A percentile compares a stretch with the other conserved stretches of the same genome.
Conservation (phyloP, 805 yeast genomes). For the Candida manassasensis region DNA sequence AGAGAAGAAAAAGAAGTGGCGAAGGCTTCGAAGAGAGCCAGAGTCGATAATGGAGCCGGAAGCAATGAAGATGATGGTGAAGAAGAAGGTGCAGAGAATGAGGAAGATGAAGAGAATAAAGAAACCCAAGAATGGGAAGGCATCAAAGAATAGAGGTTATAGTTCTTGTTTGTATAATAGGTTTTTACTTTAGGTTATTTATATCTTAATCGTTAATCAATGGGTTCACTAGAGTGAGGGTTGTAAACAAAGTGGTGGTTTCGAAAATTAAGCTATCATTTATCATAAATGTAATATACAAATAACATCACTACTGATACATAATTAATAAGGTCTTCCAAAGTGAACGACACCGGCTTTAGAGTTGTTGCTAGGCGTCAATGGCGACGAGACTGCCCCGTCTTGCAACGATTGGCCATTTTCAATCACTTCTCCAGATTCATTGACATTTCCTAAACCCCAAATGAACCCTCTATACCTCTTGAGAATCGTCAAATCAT, state of each 20-base stretch:
- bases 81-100: conserved; percentile 19
- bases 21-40: conserved; percentile 17
- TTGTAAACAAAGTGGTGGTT: not conserved
- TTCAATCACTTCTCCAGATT: conserved; percentile 8
- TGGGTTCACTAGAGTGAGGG: conserved; percentile 1
- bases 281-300: conserved; percentile 5
- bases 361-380: conserved; percentile 19
- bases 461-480: conserved; percentile 49
- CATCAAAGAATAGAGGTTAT: conserved; percentile 15
- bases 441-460: conserved; percentile 39
- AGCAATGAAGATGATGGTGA: conserved; percentile 12
- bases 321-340: conserved; percentile 23
- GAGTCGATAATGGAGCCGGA: conserved; percentile 19
- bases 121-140: conserved; percentile 22
- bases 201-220: conserved; percentile 3
- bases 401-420: conserved; percentile 4
- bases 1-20: conserved; percentile 34
- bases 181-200: conserved; percentile 1
- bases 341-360: conserved; percentile 25
- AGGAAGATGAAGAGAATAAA: conserved; percentile 10
- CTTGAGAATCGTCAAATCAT: conserved; percentile 18
- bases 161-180: conserved; percentile 5
- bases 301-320: conserved; percentile 4
- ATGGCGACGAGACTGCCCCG: conserved; percentile 14
- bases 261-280: conserved; percentile 1